Evolutionary conservation across 139 green algal genomes (phyloP), one percentile per base, ranked within the genome.

Genomic region (Ulvella scutata): DNA sequence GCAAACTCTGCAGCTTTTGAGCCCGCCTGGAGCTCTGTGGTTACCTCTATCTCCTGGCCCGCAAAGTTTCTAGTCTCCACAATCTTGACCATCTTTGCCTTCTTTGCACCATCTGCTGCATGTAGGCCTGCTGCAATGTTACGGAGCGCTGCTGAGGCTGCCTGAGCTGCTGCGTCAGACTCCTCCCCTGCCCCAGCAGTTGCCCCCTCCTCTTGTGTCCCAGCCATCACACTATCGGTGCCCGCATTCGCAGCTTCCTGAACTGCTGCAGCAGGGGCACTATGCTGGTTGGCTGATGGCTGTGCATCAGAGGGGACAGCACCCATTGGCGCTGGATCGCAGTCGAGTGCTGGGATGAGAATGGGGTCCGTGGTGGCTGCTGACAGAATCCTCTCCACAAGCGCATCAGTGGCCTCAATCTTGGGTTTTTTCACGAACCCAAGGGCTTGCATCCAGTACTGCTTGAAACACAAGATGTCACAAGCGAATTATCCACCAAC

Each of bases 381-480:
- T 26, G 0, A 10, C 2, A 67, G 51, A 26, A 67, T 67, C n/a
- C 51, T n/a, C 9, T 67, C 17, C 9, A 67, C 51, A 26, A 67
- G 51, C 0, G 31, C 51, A 7, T n/a, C 9, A 9, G 51, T 36
- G 20, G 51, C 51, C 17, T 67, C n/a, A 0, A 26, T n/a, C 51
- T 67, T 67, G 6, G 31, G 31, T 26, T 29, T n/a, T 7, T n/a
- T n/a, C 13, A 26, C 51, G n/a, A 67, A 36, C n/a, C 51, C 51
- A 6, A 67, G 51, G n/a, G 51, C 51, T 67, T 67, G 51, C 51
- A 67, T 67, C 51, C 51, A 67, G 51, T 67, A 67, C 51, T 67
- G 51, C 51, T n/a, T n/a, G n/a, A n/a, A n/a, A n/a, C n/a, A n/a
- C n/a, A n/a, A n/a, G n/a, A n/a, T n/a, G n/a, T n/a, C n/a, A n/a